These are phyloP conservation scores for Clarireedia hainanense DNA, from an alignment of 2,329 filamentous ascomycete genomes.

Conservation along the genomic window DNA sequence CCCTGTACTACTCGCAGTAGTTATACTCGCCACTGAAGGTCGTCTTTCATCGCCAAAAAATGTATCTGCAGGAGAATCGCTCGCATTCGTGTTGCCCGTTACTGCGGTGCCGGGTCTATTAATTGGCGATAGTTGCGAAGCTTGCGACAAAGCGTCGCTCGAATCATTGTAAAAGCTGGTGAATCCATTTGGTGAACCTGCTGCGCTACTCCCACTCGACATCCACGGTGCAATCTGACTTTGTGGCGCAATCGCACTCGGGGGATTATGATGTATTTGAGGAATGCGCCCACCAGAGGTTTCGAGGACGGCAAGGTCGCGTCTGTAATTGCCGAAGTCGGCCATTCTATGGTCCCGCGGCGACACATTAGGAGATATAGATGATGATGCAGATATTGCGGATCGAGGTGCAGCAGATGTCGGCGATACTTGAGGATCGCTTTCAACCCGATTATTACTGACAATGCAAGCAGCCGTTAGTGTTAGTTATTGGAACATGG, in stretches of 20 bases:
- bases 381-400: slow-evolving; percentile 20
- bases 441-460: slow-evolving; percentile 25
- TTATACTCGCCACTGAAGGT: slow-evolving; percentile 82
- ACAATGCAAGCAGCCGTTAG: slow-evolving; percentile 28
- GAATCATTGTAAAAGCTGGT: slow-evolving; percentile 68
- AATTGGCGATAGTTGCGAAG: slow-evolving; percentile 62
- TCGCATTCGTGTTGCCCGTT: slow-evolving; percentile 39
- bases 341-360: slow-evolving; percentile 29
- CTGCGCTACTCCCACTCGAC: slow-evolving; percentile 29
- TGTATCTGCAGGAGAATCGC: slow-evolving; percentile 53
- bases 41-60: slow-evolving; percentile 67
- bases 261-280: slow-evolving; percentile 51
- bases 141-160: slow-evolving; percentile 60
- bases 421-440: slow-evolving; percentile 28
- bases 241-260: slow-evolving; percentile 43
- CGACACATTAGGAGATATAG: slow-evolving; percentile 28
- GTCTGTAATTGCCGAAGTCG: slow-evolving; percentile 63
- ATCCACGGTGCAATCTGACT: slow-evolving; percentile 49
- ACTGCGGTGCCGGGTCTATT: slow-evolving; percentile 47
- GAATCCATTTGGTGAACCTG: slow-evolving; percentile 23
- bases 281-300: slow-evolving; percentile 49
- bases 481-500: slow-evolving; percentile 24
- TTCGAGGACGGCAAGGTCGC: slow-evolving; percentile 63
- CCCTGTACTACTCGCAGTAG: slow-evolving; percentile 76
- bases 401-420: slow-evolving; percentile 23